These are phyloP conservation scores for Primulina huaijiensis DNA, from an alignment of 257 asterid genomes.

Conservation along the genomic window DNA sequence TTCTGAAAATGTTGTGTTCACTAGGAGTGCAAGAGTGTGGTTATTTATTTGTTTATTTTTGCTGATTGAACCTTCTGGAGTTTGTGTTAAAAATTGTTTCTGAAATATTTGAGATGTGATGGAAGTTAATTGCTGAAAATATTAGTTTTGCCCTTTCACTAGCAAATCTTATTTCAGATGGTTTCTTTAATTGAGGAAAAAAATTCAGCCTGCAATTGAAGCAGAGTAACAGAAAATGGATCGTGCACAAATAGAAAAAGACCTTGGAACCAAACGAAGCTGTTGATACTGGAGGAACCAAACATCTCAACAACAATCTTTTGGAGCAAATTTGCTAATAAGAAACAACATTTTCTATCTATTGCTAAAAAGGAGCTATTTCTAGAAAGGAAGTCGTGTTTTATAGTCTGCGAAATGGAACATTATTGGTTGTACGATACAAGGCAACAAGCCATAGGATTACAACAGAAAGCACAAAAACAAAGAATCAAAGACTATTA, in stretches of 20 bases:
- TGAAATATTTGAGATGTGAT: neutral
- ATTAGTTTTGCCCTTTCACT: too few relatives aligned
- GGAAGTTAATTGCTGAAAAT: neutral
- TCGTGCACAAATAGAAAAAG: neutral
- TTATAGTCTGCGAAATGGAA: too few relatives aligned
- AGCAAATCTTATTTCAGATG: too few relatives aligned
- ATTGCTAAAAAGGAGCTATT: neutral
- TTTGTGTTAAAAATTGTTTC: too few relatives aligned
- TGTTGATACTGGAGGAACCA: neutral
- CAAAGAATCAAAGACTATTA: neutral
- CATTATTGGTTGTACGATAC: neutral
- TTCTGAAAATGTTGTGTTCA: neutral
- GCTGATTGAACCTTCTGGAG: too few relatives aligned
- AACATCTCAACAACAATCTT: neutral
- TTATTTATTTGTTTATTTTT: too few relatives aligned
- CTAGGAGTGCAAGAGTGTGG: neutral
- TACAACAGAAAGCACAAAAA: neutral
- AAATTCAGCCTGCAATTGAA: too few relatives aligned
- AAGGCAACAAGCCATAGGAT: neutral
- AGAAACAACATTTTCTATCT: neutral
- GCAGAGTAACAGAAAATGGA: neutral
- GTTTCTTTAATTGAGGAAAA: too few relatives aligned
- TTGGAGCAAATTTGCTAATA: too few relatives aligned
- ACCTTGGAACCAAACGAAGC: neutral
- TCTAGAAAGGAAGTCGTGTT: neutral